phyloP scores from a whole-genome alignment of 2,329 filamentous ascomycete species.

The Neonectria sp. region DNA sequence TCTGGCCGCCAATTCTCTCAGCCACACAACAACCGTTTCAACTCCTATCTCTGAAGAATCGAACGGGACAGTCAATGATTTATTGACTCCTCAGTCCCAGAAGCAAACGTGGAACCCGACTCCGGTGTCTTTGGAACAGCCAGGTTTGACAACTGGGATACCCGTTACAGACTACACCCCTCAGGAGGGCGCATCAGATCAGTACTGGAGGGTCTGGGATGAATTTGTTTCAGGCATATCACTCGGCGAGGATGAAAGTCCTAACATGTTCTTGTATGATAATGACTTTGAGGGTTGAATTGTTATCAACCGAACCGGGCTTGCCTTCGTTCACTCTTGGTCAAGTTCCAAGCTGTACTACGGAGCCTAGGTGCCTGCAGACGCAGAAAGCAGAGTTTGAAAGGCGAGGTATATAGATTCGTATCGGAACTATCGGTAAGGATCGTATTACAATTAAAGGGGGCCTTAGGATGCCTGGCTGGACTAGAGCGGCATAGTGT shows the following conservation, averaged over 20 bases:
- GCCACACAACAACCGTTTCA: not conserved
- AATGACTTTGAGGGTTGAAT: not conserved
- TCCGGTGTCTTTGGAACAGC: not conserved
- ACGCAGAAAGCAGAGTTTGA: no score
- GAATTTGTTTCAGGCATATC: conserved; percentile 20
- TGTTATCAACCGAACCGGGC: no score
- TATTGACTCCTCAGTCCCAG: not conserved
- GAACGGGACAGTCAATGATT: not conserved
- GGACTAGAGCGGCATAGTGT: no score
- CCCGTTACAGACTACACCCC: not conserved
- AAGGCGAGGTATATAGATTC: no score
- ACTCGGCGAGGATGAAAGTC: not conserved
- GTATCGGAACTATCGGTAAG: no score
- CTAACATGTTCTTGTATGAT: conserved; percentile 7
- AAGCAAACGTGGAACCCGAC: not conserved
- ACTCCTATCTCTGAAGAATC: not conserved
- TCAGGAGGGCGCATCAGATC: not conserved
- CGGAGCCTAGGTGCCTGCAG: no score
- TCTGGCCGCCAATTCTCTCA: no score
- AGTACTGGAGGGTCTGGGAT: conserved; percentile 19
- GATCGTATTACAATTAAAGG: no score
- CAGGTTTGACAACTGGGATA: not conserved
- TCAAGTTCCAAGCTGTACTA: no score
- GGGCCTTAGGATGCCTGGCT: no score
- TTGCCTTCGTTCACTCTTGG: no score